Conservation (phyloP, 2,329 filamentous ascomycete species). For the Fonsecaea multimorphosa region DNA sequence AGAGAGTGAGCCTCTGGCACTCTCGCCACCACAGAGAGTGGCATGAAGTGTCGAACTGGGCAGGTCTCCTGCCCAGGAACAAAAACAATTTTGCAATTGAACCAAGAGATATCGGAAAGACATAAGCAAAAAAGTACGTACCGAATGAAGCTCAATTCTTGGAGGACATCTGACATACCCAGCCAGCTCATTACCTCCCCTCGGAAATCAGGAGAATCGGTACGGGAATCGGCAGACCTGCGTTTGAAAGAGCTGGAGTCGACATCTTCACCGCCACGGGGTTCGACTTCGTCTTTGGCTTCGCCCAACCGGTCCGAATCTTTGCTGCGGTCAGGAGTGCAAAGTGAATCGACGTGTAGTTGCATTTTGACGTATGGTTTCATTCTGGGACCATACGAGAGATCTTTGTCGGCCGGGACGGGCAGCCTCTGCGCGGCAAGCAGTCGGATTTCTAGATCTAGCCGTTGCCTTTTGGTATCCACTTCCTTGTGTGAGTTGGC, state of each 20-base stretch:
- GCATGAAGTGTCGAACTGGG: neutral
- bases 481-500: constrained; percentile 44
- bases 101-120: neutral
- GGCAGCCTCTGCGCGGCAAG: constrained; percentile 79
- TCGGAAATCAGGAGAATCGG: constrained; percentile 70
- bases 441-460: constrained; percentile 74
- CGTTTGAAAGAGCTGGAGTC: constrained; percentile 60
- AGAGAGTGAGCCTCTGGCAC: neutral
- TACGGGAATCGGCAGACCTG: constrained; percentile 61
- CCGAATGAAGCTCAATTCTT: constrained; percentile 75
- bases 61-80: neutral
- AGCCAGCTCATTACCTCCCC: constrained; percentile 65
- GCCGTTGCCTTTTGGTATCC: constrained; percentile 57
- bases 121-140: constrained; percentile 52
- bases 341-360: constrained; percentile 76
- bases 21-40: neutral
- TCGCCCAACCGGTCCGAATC: constrained; percentile 59
- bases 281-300: constrained; percentile 40
- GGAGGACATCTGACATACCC: constrained; percentile 63
- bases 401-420: constrained; percentile 60
- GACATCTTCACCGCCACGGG: constrained; percentile 55
- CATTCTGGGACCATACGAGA: constrained; percentile 56
- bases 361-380: constrained; percentile 79
- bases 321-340: constrained; percentile 47
- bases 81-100: constrained; percentile 3